A percentile compares a stretch with the other conserved stretches of the same genome.
These are phyloP conservation scores for Rosa hybrid DNA, from an alignment of 331 rosid species.

Conservation along the genomic window DNA sequence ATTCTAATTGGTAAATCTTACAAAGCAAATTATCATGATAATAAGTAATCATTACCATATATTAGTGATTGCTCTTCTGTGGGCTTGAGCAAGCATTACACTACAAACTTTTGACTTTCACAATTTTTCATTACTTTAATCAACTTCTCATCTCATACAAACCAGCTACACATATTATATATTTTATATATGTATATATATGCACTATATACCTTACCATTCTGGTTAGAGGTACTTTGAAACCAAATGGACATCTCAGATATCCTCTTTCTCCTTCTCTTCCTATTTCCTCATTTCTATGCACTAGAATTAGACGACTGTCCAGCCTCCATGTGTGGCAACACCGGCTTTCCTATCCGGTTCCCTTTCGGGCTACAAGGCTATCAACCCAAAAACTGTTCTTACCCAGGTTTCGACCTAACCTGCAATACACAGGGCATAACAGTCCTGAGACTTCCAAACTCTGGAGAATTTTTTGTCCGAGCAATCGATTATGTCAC, in stretches of 20 bases:
- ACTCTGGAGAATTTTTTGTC: constrained; percentile 54
- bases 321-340: constrained; percentile 41
- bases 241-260: constrained; percentile 43
- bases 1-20: constrained; percentile 6
- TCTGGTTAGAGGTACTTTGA: constrained; percentile 11
- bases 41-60: not conserved
- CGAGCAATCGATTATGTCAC: constrained; percentile 47
- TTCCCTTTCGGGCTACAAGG: constrained; percentile 58
- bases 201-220: not conserved
- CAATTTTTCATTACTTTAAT: not conserved
- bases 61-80: constrained; percentile 10
- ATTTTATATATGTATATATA: not conserved
- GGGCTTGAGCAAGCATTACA: constrained; percentile 12
- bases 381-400: constrained; percentile 42
- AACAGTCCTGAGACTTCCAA: constrained; percentile 54
- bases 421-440: constrained; percentile 36
- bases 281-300: constrained; percentile 40
- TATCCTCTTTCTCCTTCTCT: constrained; percentile 32
- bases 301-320: constrained; percentile 32
- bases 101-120: constrained; percentile 24
- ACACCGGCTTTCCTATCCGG: constrained; percentile 32
- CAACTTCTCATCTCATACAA: not conserved
- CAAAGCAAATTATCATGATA: not conserved
- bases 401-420: constrained; percentile 73
- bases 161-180: not conserved